These are phyloP conservation scores for Aspergillus incahuasiensis DNA, from an alignment of 495 filamentous ascomycete genomes.

Conservation along the genomic window DNA sequence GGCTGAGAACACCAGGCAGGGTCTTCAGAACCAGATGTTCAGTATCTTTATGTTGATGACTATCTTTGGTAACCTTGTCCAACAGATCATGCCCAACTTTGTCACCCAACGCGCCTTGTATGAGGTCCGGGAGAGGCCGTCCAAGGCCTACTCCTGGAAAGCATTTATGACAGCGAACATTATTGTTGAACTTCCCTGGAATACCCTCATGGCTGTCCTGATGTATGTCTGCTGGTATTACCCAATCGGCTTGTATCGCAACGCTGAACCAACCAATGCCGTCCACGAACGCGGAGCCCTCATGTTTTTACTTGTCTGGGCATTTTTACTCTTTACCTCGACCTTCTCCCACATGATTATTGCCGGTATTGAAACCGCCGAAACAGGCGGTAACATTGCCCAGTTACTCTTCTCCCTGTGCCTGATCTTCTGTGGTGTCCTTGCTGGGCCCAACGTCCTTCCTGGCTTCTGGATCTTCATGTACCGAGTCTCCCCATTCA, in stretches of 20 bases:
- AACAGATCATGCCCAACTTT: constrained; percentile 76
- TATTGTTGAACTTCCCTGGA: constrained; percentile 70
- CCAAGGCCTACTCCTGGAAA: constrained; percentile 71
- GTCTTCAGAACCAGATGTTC: constrained; percentile 89
- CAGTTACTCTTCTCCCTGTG: constrained; percentile 59
- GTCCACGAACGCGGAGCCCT: constrained; percentile 51
- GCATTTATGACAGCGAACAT: constrained; percentile 68
- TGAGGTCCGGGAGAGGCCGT: constrained; percentile 65
- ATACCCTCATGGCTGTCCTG: constrained; percentile 58
- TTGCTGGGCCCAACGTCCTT: constrained; percentile 56
- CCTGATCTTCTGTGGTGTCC: constrained; percentile 62
- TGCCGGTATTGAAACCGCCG: constrained; percentile 57
- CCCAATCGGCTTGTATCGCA: constrained; percentile 58
- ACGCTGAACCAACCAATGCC: constrained; percentile 40
- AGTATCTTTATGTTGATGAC: constrained; percentile 84
- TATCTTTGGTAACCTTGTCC: constrained; percentile 73
- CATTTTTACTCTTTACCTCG: constrained; percentile 55
- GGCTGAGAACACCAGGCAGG: constrained; percentile 66
- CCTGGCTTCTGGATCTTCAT: constrained; percentile 82
- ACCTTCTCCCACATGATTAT: constrained; percentile 66
- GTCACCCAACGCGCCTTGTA: constrained; percentile 63
- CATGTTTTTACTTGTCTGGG: constrained; percentile 53
- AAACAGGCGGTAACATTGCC: constrained; percentile 58
- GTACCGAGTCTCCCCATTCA: constrained; percentile 72
- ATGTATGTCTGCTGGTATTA: constrained; percentile 67